phyloP scores from a whole-genome alignment of 495 filamentous ascomycete genomes.

The Durotheca rogersii region DNA sequence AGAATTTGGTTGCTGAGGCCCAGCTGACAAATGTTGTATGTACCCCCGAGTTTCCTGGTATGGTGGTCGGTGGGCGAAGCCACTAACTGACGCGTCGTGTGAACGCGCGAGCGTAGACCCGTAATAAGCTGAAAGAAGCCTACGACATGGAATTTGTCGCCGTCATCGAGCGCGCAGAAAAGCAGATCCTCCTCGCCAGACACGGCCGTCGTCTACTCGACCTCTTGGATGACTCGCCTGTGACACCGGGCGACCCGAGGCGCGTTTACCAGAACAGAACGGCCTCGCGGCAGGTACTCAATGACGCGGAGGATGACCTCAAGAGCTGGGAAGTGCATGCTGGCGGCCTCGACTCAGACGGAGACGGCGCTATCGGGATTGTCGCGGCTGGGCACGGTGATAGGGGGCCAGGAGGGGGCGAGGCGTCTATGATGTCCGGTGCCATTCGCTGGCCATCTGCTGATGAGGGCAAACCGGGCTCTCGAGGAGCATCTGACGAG shows the following conservation, averaged over 20 bases:
- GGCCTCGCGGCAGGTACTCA: slow-evolving; percentile 78
- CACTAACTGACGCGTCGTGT: slow-evolving; percentile 12
- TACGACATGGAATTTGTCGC: slow-evolving; percentile 84
- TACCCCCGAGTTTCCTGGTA: too few species aligned
- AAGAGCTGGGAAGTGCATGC: slow-evolving; percentile 66
- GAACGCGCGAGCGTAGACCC: too few species aligned
- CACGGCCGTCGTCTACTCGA: slow-evolving; percentile 84
- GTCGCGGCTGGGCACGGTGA: neutral
- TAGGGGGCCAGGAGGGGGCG: neutral
- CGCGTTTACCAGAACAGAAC: slow-evolving; percentile 61
- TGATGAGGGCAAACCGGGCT: neutral
- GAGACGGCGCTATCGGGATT: neutral
- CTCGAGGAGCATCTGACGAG: neutral
- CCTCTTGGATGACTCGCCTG: slow-evolving; percentile 86
- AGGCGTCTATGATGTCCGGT: slow-evolving; percentile 6
- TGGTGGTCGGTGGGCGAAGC: too few species aligned
- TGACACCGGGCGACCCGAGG: slow-evolving; percentile 80
- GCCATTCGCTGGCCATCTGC: neutral
- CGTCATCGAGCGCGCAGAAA: slow-evolving; percentile 91
- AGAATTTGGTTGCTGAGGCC: slow-evolving; percentile 93
- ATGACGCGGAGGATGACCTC: slow-evolving; percentile 88
- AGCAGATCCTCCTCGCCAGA: slow-evolving; percentile 88
- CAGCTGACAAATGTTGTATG: slow-evolving; percentile 90
- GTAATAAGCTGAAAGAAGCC: slow-evolving; percentile 90
- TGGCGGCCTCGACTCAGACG: slow-evolving; percentile 15